Evolutionary conservation across 108 stramenopile species (phyloP).

Genomic region (Nannochloropsis oceanica): DNA sequence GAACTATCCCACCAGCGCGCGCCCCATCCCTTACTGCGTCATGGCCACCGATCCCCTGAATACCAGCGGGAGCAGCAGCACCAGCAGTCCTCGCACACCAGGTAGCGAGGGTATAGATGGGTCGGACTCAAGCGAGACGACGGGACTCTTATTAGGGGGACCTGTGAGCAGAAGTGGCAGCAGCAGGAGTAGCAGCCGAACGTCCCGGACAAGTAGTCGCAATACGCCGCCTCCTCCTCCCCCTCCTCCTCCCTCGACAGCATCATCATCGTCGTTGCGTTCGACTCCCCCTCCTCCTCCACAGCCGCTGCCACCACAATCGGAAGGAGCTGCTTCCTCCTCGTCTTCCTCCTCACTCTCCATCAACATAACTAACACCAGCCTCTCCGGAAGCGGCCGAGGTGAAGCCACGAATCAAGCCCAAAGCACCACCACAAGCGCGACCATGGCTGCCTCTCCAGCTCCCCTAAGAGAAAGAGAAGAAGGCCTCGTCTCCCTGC

Average conservation of each 20-base stretch:
- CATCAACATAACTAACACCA: too few species aligned
- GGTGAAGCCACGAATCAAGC: too few species aligned
- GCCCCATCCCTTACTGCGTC: too few species aligned
- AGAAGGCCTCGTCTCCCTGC: not conserved
- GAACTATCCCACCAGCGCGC: too few species aligned
- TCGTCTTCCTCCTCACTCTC: too few species aligned
- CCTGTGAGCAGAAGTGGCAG: not conserved
- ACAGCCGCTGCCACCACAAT: not conserved
- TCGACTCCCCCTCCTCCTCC: not conserved
- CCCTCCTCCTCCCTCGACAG: not conserved
- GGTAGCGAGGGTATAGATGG: not conserved
- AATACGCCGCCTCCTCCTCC: not conserved
- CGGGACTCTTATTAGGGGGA: not conserved
- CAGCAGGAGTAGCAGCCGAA: not conserved
- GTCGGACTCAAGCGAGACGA: not conserved
- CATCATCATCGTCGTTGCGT: too few species aligned
- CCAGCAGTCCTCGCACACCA: not conserved
- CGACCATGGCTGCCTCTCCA: too few species aligned
- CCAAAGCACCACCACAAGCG: too few species aligned
- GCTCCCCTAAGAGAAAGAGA: too few species aligned
- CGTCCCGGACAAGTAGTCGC: not conserved
- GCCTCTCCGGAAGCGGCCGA: too few species aligned
- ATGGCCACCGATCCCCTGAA: not conserved
- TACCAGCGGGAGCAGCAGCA: not conserved
- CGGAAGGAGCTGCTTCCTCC: too few species aligned